phyloP scores from a whole-genome alignment of 352 stramenopile genomes.

The Aphanomyces euteiches region DNA sequence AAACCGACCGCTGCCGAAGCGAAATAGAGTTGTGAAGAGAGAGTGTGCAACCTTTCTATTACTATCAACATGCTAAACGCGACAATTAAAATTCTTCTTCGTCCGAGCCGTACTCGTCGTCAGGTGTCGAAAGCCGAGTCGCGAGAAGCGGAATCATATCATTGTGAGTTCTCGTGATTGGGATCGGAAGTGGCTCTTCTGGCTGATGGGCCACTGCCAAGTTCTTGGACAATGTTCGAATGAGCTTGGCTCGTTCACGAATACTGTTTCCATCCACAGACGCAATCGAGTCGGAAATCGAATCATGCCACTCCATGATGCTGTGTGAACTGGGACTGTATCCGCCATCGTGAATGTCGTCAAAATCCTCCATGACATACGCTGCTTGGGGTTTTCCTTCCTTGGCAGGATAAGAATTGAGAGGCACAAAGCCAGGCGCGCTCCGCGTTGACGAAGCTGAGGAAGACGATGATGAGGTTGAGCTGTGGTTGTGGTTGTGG shows the following conservation, averaged over 20 bases:
- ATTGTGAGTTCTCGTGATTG: background rate
- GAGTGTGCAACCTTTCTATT: background rate
- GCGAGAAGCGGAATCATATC: constrained; percentile 7
- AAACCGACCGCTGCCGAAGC: background rate
- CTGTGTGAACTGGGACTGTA: background rate
- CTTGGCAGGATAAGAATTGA: background rate
- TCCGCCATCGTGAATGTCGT: background rate
- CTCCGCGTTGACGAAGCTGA: background rate
- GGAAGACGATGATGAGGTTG: background rate
- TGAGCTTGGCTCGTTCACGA: constrained; percentile 15
- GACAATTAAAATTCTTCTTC: constrained; percentile 18
- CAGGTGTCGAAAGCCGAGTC: background rate
- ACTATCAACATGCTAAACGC: background rate
- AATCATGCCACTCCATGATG: constrained; percentile 2
- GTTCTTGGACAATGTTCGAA: constrained; percentile 6
- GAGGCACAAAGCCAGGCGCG: background rate
- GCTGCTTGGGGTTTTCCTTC: background rate
- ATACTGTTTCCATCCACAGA: background rate
- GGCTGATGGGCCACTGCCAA: background rate
- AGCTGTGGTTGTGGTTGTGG: no score
- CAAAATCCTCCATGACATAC: background rate
- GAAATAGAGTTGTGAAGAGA: background rate
- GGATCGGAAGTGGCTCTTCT: background rate
- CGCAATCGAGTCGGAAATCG: background rate
- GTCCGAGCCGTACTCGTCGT: constrained; percentile 15